These are phyloP conservation scores for Cyphellophora attinorum DNA, from an alignment of 2,329 filamentous ascomycete species.

Conservation along the genomic window DNA sequence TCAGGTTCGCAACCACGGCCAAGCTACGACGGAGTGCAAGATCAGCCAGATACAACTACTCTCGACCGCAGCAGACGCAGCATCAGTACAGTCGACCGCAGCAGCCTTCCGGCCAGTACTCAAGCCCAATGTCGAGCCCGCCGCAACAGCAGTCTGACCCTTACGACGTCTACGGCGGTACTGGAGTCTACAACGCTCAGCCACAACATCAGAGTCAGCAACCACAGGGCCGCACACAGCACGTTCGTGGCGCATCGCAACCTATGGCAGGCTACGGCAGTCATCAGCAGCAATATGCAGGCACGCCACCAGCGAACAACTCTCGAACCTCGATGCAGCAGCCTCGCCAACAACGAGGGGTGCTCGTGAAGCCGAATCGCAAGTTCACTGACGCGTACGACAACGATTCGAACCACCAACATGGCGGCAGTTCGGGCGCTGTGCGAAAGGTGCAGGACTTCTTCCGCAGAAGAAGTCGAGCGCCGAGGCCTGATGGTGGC, in stretches of 20 bases:
- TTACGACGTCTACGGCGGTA: slow-evolving; percentile 19
- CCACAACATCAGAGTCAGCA: slow-evolving; percentile 12
- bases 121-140: slow-evolving; percentile 2
- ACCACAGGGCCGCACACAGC: not conserved
- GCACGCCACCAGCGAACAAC: slow-evolving; percentile 22
- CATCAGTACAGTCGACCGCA: slow-evolving; percentile 10
- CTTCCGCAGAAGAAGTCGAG: slow-evolving; percentile 78
- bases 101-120: slow-evolving; percentile 3
- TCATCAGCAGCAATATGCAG: slow-evolving; percentile 35
- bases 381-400: slow-evolving; percentile 85
- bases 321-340: slow-evolving; percentile 33
- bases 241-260: slow-evolving; percentile 19
- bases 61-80: slow-evolving; percentile 16
- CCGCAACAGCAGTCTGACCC: slow-evolving; percentile 2
- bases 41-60: slow-evolving; percentile 15
- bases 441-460: slow-evolving; percentile 97
- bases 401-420: slow-evolving; percentile 48
- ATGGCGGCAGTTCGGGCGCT: slow-evolving; percentile 75
- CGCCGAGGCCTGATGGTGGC: slow-evolving; percentile 48
- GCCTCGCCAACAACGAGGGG: slow-evolving; percentile 38
- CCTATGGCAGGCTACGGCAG: slow-evolving; percentile 14
- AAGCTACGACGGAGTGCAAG: slow-evolving; percentile 14
- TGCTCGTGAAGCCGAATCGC: slow-evolving; percentile 76
- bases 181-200: slow-evolving; percentile 15
- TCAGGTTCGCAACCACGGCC: not conserved